phyloP scores from a whole-genome alignment of 768 basidiomycete species.

The Termitomyces sp. region DNA sequence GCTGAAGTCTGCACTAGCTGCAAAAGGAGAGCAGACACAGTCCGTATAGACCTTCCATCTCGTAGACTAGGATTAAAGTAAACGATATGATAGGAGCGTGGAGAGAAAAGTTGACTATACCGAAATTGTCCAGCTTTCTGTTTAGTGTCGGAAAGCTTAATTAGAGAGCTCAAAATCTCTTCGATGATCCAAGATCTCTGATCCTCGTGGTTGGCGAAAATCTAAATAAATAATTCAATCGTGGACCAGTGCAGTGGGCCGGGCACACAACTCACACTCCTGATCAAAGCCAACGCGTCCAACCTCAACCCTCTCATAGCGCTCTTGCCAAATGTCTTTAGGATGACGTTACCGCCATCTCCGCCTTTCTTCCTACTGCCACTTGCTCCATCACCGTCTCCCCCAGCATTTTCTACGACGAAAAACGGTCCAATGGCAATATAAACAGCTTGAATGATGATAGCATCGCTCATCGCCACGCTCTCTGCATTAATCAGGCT shows the following conservation, averaged over 20 bases:
- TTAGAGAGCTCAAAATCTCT: constrained; percentile 87
- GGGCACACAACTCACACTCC: constrained; percentile 56
- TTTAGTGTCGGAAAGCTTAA: constrained; percentile 85
- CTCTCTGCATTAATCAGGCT: constrained; percentile 67
- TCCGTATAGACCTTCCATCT: constrained; percentile 88
- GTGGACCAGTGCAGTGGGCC: neutral
- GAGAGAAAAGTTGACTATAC: constrained; percentile 30
- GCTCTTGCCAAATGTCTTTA: constrained; percentile 67
- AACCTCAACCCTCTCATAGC: constrained; percentile 80
- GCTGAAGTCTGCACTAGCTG: constrained; percentile 97
- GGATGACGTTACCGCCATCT: constrained; percentile 55
- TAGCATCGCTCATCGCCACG: constrained; percentile 80
- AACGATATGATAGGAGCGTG: neutral
- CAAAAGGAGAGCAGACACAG: constrained; percentile 86
- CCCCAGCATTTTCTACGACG: constrained; percentile 61
- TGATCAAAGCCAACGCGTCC: constrained; percentile 77
- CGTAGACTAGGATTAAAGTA: constrained; percentile 52
- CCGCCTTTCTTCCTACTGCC: constrained; percentile 39
- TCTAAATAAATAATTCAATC: constrained; percentile 37
- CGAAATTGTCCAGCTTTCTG: constrained; percentile 87
- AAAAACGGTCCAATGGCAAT: constrained; percentile 95
- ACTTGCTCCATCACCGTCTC: constrained; percentile 38
- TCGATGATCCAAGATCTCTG: constrained; percentile 98
- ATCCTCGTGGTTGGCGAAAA: constrained; percentile 86
- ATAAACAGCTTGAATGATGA: constrained; percentile 91